phyloP scores from a whole-genome alignment of 306 rosid genomes.

The Mucuna pruriens region DNA sequence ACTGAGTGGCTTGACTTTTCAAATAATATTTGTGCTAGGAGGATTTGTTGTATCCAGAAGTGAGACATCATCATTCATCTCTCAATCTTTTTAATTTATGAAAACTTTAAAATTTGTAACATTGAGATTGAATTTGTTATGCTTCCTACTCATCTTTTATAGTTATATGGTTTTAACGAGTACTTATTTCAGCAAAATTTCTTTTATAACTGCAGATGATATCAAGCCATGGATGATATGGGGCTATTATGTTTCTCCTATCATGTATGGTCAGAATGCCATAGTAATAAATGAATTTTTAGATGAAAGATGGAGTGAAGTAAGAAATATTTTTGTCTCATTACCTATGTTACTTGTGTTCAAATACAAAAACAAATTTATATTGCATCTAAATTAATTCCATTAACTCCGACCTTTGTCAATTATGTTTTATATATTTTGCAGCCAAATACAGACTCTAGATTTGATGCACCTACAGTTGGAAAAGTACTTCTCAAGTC shows the following conservation, averaged over 20 bases:
- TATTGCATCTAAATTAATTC: neutral
- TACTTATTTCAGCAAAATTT: neutral
- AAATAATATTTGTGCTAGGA: slow-evolving; percentile 59
- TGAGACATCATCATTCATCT: slow-evolving; percentile 26
- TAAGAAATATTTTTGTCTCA: slow-evolving; percentile 36
- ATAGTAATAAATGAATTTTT: slow-evolving; percentile 79
- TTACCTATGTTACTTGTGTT: neutral
- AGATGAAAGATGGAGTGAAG: slow-evolving; percentile 77
- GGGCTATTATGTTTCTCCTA: slow-evolving; percentile 79
- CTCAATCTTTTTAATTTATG: neutral
- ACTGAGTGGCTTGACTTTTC: slow-evolving; percentile 53
- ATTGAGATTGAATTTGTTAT: neutral
- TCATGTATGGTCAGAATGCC: slow-evolving; percentile 95
- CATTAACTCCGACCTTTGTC: neutral
- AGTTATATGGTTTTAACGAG: neutral
- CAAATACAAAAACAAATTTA: neutral
- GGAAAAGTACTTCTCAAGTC: slow-evolving; percentile 66
- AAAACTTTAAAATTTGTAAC: neutral
- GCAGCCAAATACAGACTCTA: slow-evolving; percentile 62
- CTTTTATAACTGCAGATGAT: slow-evolving; percentile 55
- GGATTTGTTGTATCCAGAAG: slow-evolving; percentile 67
- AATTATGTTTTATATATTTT: neutral
- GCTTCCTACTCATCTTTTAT: neutral
- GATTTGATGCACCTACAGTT: slow-evolving; percentile 54
- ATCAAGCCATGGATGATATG: slow-evolving; percentile 74